Evolutionary conservation across 805 yeast species (phyloP).

Genomic region (Metschnikowia matae): DNA sequence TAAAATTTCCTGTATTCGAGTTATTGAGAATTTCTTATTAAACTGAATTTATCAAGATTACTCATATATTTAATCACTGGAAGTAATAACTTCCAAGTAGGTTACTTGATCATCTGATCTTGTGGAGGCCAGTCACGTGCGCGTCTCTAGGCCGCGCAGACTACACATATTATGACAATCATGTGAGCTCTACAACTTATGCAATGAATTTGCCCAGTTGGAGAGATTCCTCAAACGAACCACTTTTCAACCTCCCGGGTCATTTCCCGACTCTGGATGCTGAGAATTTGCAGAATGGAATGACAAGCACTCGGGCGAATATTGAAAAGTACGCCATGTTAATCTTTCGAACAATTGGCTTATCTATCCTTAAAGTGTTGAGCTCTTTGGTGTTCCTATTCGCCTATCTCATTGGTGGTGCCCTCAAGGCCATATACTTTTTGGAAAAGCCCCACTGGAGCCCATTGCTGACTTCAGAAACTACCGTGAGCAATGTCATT

Average conservation of each 20-base stretch:
- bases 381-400: not conserved
- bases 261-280: not conserved
- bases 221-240: not conserved
- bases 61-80: too few relatives aligned
- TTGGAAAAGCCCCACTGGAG: constrained; percentile 7
- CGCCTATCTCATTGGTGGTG: constrained; percentile 1
- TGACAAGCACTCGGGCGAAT: not conserved
- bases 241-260: not conserved
- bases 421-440: constrained; percentile 7
- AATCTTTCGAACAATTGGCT: not conserved
- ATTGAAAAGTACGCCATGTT: not conserved
- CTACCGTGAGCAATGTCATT: constrained; percentile 14
- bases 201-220: not conserved
- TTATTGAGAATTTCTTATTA: too few relatives aligned
- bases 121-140: not conserved
- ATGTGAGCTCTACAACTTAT: not conserved
- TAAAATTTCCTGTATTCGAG: too few relatives aligned
- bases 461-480: constrained; percentile 6
- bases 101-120: too few relatives aligned
- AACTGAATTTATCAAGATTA: too few relatives aligned
- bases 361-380: not conserved
- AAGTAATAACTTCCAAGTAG: too few relatives aligned
- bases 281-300: not conserved
- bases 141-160: not conserved
- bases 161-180: not conserved